Base-by-base conservation (phyloP, 1,284 basidiomycete species). In the Sporisorium sorghi region DNA sequence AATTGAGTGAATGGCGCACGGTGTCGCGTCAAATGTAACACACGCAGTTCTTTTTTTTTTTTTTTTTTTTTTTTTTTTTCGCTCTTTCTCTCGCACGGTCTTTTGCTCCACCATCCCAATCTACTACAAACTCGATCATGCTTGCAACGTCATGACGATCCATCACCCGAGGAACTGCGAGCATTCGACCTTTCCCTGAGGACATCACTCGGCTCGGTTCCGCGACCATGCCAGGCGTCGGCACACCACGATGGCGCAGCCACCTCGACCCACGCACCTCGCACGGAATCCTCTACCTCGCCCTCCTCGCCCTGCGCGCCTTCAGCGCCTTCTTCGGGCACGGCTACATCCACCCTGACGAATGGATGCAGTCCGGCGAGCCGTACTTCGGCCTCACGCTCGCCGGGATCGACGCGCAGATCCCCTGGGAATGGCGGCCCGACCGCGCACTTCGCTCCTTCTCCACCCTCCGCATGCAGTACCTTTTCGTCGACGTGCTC, bases 281-380 rank as follows among this genome's bases (percentile, higher is more conserved):
- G 23, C 46, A 46, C 7, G 53, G 51, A 8, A 43, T 17, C 21
- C 3, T 73, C 48, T 81, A 83, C 58, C 46, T 49, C n/a, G 5
- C 43, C 5, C 72, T 85, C 37, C 50, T 83, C 14, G 24, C 58
- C 10, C 52, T 84, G 11, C 78, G 84, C 2, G 35, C 76, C 58
- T 30, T 62, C 48, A 62, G 78, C 48, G 78, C 82, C 3, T 61
- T 84, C 21, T 71, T 46, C 26, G 82, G 82, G 17, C 67, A 72
- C 21, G 77, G 77, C 37, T 69, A 72, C 53, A 82, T 85, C 28
- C 85, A 85, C 62, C 85, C 85, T 3, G 85, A 85, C 63, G 85
- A 85, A 61, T 80, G 80, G 73, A 84, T 85, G 60, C 85, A 85
- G 68, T 80, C 76, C 26, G 74, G 83, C 11, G 85, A 85, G 30